Base-by-base conservation (phyloP, 345 rosid species). In the Citrus sp. region DNA sequence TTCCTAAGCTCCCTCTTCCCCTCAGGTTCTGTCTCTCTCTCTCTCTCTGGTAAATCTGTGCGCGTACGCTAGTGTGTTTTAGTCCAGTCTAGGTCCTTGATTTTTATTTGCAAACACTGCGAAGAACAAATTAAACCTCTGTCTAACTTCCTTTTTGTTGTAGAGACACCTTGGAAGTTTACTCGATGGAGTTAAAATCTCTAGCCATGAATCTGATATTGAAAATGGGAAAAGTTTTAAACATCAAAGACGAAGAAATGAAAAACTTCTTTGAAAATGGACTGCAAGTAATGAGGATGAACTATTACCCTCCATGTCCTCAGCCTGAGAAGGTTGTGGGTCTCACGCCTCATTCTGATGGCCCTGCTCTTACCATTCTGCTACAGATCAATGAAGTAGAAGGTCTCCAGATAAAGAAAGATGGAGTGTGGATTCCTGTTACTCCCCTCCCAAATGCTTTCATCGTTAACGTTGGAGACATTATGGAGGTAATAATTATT, bases 241-340 rank as follows among this genome's bases (percentile, higher is more conserved):
- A 76, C 2, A 79, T 83, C 19, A 27, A 42, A 25, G 54, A 46
- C 0, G 78, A 76, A 55, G 82, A 83, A 72, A 79, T 79, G 80
- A 76, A 18, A 55, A 82, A 79, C 14, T 65, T 59, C 9, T 38
- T 58, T 40, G 79, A 77, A 18, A 65, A 78, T 42, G 65, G 74
- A 12, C 51, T 59, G 49, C 82, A 83, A 62, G 1, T 80, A 49
- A 72, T 76, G 71, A 79, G 82, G 72, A 70, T 81, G 62, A 86
- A 84, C 75, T 86, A 12, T 68, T 86, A 86, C 24, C 89, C 89
- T 27, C 82, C 84, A 22, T 86, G 85, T 42, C 79, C 80, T 34
- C 21, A 84, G n/a, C 79, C 89, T 2, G 82, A 84, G 5, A 70
- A 80, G 40, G 87, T 78, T n/a, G 73, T 84, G 4, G 89, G 86